A percentile compares a stretch with the other conserved stretches of the same genome.
Conservation (phyloP, 257 asterid genomes). For the Fraxinus anomala region DNA sequence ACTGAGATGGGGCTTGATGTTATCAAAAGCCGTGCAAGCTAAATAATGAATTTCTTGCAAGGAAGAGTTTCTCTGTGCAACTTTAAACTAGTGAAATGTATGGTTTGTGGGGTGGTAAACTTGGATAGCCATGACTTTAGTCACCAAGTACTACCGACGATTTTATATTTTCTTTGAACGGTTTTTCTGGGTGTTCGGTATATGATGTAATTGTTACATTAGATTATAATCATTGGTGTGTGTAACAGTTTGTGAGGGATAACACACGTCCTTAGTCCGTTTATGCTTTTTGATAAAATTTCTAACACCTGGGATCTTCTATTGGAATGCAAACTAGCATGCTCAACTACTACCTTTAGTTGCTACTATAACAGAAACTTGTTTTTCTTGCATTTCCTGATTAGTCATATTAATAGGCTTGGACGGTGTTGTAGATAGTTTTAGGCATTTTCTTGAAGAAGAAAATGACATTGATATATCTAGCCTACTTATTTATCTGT, state of each 20-base stretch:
- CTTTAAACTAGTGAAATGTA: constrained; percentile 23
- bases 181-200: constrained; percentile 28
- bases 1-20: constrained; percentile 62
- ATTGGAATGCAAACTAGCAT: constrained; percentile 9
- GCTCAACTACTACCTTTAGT: not conserved
- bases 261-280: constrained; percentile 15
- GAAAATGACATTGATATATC: not conserved
- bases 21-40: constrained; percentile 47
- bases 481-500: too few relatives aligned
- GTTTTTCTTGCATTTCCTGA: too few relatives aligned
- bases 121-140: constrained; percentile 23
- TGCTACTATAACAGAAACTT: not conserved
- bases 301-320: constrained; percentile 7
- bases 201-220: constrained; percentile 30
- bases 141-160: constrained; percentile 30
- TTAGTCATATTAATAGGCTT: too few relatives aligned
- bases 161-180: constrained; percentile 28
- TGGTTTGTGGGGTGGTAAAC: constrained; percentile 36
- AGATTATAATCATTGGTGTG: constrained; percentile 21
- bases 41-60: constrained; percentile 27
- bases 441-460: too few relatives aligned
- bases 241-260: constrained; percentile 38
- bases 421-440: too few relatives aligned
- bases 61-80: constrained; percentile 16
- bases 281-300: constrained; percentile 25